These are phyloP conservation scores for Chalaropsis thielavioides DNA, from an alignment of 2,329 filamentous ascomycete species.

Conservation along the genomic window DNA sequence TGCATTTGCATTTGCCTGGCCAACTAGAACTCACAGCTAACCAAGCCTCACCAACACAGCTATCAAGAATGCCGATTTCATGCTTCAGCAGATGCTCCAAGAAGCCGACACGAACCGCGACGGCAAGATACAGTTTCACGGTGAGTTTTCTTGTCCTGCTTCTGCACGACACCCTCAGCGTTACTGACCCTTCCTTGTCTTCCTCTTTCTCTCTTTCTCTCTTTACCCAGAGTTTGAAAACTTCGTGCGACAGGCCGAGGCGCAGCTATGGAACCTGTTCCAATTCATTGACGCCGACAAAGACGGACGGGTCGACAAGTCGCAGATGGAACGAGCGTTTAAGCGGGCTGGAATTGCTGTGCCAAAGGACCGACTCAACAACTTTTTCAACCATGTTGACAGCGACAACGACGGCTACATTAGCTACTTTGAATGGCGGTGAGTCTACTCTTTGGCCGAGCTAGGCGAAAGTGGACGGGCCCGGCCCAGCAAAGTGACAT, in stretches of 20 bases:
- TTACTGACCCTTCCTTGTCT: conserved; percentile 8
- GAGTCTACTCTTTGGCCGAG: conserved; percentile 30
- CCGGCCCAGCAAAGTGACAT: neutral
- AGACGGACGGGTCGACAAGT: conserved; percentile 73
- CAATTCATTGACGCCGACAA: conserved; percentile 71
- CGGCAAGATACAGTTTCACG: conserved; percentile 80
- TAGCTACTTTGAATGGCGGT: conserved; percentile 94
- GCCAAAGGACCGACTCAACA: conserved; percentile 58
- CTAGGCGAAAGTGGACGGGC: neutral
- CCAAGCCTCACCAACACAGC: conserved; percentile 27
- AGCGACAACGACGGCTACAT: conserved; percentile 77
- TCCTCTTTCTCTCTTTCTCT: neutral
- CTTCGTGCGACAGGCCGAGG: conserved; percentile 80
- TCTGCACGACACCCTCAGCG: neutral
- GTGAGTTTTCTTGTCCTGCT: conserved; percentile 33
- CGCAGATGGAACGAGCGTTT: conserved; percentile 71
- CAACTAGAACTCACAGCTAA: neutral
- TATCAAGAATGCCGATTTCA: conserved; percentile 78
- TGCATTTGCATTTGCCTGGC: neutral
- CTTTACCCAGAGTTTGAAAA: conserved; percentile 60
- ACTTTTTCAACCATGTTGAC: conserved; percentile 85
- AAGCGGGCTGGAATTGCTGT: conserved; percentile 63
- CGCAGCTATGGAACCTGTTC: conserved; percentile 69
- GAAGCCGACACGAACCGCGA: conserved; percentile 78
- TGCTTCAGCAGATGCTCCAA: conserved; percentile 67